Percentiles rank a stretch among this genome's conserved stretches.
Evolutionary conservation across 257 asterid species (phyloP).

Genomic region (Paulownia fortunei): DNA sequence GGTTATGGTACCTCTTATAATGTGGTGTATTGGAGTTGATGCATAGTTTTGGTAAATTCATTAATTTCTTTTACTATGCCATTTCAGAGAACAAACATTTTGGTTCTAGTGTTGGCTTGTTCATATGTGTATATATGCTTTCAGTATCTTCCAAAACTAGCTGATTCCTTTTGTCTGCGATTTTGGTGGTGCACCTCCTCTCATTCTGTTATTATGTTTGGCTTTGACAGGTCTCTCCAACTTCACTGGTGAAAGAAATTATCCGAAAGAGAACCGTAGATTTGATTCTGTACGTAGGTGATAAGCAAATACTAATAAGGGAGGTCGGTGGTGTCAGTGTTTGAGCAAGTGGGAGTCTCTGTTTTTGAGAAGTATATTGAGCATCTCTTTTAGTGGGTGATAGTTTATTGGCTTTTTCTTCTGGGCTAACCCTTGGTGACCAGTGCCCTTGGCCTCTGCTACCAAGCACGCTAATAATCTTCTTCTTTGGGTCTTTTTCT

Average conservation of each 20-base stretch:
- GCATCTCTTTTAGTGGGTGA: slow-evolving; percentile 31
- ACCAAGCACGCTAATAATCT: background rate
- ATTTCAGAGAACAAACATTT: slow-evolving; percentile 43
- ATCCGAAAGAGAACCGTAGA: slow-evolving; percentile 22
- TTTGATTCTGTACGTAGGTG: slow-evolving; percentile 35
- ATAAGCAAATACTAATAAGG: slow-evolving; percentile 18
- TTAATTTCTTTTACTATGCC: slow-evolving; percentile 29
- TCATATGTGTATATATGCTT: slow-evolving; percentile 35
- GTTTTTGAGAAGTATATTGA: slow-evolving; percentile 39
- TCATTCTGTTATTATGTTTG: slow-evolving; percentile 48
- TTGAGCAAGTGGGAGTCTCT: slow-evolving; percentile 40
- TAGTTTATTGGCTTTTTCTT: slow-evolving; percentile 11
- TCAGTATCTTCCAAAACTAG: slow-evolving; percentile 45
- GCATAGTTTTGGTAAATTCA: slow-evolving; percentile 36
- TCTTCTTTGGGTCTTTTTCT: background rate
- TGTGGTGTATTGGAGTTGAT: slow-evolving; percentile 36
- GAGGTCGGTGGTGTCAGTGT: slow-evolving; percentile 39
- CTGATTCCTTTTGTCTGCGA: slow-evolving; percentile 57
- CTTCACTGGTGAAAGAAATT: slow-evolving; percentile 45
- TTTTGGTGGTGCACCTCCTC: slow-evolving; percentile 50
- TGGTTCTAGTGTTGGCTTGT: slow-evolving; percentile 56
- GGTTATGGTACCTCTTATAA: slow-evolving; percentile 30
- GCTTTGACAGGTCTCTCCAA: slow-evolving; percentile 57
- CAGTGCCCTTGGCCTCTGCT: background rate
- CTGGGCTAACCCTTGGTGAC: background rate